Conservation (phyloP, 345 rosid genomes). For the Gossypium arboreum region DNA sequence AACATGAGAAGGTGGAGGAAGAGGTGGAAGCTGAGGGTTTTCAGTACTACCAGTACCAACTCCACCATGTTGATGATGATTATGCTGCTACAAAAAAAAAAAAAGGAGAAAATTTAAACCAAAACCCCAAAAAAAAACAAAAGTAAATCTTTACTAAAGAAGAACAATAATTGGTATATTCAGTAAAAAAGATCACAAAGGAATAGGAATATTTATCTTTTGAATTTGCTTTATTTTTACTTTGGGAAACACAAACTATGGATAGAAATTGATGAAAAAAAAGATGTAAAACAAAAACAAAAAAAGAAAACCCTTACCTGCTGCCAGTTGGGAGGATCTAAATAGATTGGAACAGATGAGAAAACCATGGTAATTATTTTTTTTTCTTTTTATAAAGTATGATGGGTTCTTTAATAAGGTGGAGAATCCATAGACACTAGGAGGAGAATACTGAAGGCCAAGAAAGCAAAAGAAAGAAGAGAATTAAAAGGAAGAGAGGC, state of each 20-base stretch:
- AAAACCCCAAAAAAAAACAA: not conserved
- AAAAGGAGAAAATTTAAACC: not conserved
- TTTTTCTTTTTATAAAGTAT: constrained; percentile 46
- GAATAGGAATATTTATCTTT: constrained; percentile 59
- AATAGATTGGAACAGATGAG: constrained; percentile 63
- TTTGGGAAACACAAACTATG: constrained; percentile 2
- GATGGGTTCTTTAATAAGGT: constrained; percentile 60
- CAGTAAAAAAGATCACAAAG: constrained; percentile 31
- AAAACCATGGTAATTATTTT: constrained; percentile 55
- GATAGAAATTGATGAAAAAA: constrained; percentile 30
- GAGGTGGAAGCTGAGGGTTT: constrained; percentile 43
- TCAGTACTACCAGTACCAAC: constrained; percentile 22
- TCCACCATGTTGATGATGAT: constrained; percentile 25
- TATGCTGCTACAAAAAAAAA: constrained; percentile 40
- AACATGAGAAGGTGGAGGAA: constrained; percentile 27
- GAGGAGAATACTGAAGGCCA: constrained; percentile 34
- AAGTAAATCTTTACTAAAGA: constrained; percentile 13
- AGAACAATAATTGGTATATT: constrained; percentile 37
- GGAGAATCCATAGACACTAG: constrained; percentile 51
- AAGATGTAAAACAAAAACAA: not conserved
- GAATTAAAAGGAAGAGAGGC: constrained; percentile 25
- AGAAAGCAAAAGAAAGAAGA: constrained; percentile 39
- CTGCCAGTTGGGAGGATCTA: constrained; percentile 70
- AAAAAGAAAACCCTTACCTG: constrained; percentile 38
- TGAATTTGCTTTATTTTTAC: constrained; percentile 16